Base-by-base conservation (phyloP, 2,329 filamentous ascomycete genomes). In the Monascus ruber region DNA sequence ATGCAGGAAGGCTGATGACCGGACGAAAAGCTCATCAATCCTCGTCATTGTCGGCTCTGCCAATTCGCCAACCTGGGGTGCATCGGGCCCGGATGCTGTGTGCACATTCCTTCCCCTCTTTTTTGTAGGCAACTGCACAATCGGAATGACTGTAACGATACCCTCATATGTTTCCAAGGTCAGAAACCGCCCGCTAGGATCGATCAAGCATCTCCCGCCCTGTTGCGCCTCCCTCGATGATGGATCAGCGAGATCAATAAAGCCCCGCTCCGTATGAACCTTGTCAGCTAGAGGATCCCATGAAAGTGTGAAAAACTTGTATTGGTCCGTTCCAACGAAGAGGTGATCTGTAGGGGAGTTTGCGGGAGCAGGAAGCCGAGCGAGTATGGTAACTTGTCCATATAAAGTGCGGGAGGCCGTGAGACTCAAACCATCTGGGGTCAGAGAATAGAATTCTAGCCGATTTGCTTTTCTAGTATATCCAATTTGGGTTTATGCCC, bases 301-400 rank as follows among this genome's bases (percentile, higher is more conserved):
- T 10, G 74, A 79, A 17, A 94, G 63, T 1, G 86, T 94, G 60
- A 96, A 94, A 65, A 94, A 96, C 53, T 87, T 81, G 50, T 85
- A 83, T 40, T 83, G 79, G 56, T 94, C 83, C 35, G 91, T 98
- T 36, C 87, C 89, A 41, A 98, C 75, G 57, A 98, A 94, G 44
- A 98, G 76, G 45, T 95, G 77, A 50, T 96, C 87, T 35, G 80
- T 85, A 4, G 72, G 64, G 26, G 81, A 79, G 49, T 85, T 77
- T 36, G 78, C 77, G 5, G 88, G 86, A 3, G 54, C 49, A 1
- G 58, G 56, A 4, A 63, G 54, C 17, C 58, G 53, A 25, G 79
- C 79, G 35, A 98, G 71, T 70, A 95, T 85, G 5, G 83, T 81
- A 49, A 96, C 80, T 49, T 83, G 85, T 57, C 89, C 91, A 58